These are phyloP conservation scores for Artomyces pyxidatus DNA, from an alignment of 768 basidiomycete genomes.

Conservation along the genomic window DNA sequence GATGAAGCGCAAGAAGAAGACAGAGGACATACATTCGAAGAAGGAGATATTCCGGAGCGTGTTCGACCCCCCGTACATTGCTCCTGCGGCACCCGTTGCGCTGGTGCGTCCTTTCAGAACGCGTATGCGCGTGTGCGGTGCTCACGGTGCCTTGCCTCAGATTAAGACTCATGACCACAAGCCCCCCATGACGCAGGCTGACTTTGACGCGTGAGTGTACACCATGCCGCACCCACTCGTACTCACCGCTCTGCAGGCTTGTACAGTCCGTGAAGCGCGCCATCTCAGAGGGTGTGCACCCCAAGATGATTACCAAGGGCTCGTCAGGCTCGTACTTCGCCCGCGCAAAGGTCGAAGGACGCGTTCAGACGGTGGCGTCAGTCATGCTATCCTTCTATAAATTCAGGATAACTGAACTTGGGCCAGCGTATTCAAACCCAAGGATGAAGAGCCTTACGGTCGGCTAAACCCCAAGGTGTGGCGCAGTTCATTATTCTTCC, in stretches of 20 bases:
- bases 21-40: conserved; percentile 45
- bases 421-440: conserved; percentile 81
- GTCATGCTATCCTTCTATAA: conserved; percentile 20
- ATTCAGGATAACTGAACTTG: neutral
- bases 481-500: neutral
- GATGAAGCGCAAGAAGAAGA: conserved; percentile 73
- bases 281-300: conserved; percentile 72
- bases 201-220: conserved; percentile 62
- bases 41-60: conserved; percentile 76
- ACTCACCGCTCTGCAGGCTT: conserved; percentile 32
- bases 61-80: conserved; percentile 55
- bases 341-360: conserved; percentile 69
- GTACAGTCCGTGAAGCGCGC: conserved; percentile 60
- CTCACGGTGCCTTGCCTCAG: too few relatives aligned
- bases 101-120: conserved; percentile 25
- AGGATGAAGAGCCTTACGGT: conserved; percentile 87
- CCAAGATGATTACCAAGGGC: conserved; percentile 86
- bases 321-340: conserved; percentile 91
- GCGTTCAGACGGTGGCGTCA: conserved; percentile 74
- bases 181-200: conserved; percentile 62
- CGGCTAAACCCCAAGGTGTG: conserved; percentile 76
- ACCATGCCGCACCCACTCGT: neutral
- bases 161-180: conserved; percentile 78
- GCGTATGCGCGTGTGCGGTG: neutral
- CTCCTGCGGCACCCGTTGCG: conserved; percentile 25